Conservation (phyloP, 2,329 filamentous ascomycete genomes). For the Xylaria sp. region DNA sequence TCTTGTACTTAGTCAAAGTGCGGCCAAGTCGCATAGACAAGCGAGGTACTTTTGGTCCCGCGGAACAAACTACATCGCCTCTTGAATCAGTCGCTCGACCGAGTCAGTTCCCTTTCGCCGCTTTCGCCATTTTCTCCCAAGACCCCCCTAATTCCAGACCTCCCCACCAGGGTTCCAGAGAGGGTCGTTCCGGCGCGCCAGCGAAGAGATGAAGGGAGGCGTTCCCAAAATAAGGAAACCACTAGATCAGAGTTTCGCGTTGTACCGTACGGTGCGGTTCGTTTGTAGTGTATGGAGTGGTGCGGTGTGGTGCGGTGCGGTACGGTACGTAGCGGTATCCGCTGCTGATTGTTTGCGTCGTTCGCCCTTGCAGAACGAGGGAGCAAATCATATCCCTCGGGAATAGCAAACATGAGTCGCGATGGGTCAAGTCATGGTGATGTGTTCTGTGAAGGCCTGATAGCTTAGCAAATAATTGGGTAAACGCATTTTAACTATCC, state of each 20-base stretch:
- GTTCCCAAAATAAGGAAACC: conserved; percentile 14
- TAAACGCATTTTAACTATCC: not conserved
- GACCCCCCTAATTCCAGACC: not conserved
- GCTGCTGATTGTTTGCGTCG: conserved; percentile 27
- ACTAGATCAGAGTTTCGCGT: conserved; percentile 25
- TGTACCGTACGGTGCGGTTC: conserved; percentile 36
- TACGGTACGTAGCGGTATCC: conserved; percentile 47
- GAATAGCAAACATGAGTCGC: conserved; percentile 36
- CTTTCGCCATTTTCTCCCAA: not conserved
- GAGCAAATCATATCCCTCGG: conserved; percentile 27
- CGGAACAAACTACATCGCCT: not conserved
- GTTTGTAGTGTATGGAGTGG: not conserved
- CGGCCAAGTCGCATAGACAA: conserved; percentile 11
- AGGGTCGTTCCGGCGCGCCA: conserved; percentile 26
- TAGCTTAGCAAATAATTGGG: not conserved
- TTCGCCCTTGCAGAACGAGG: conserved; percentile 26
- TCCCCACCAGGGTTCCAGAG: not conserved
- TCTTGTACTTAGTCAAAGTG: conserved; percentile 10
- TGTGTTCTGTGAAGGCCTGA: too few species aligned
- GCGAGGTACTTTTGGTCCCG: conserved; percentile 5
- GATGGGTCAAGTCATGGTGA: not conserved
- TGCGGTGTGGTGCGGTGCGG: conserved; percentile 40
- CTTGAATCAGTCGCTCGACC: conserved; percentile 20
- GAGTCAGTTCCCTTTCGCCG: conserved; percentile 17
- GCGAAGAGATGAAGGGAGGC: conserved; percentile 1